A percentile compares a stretch with the other conserved stretches of the same genome.
Conservation (phyloP, 192 early-diverging fungal genomes). For the Helicostylum pulchrum region DNA sequence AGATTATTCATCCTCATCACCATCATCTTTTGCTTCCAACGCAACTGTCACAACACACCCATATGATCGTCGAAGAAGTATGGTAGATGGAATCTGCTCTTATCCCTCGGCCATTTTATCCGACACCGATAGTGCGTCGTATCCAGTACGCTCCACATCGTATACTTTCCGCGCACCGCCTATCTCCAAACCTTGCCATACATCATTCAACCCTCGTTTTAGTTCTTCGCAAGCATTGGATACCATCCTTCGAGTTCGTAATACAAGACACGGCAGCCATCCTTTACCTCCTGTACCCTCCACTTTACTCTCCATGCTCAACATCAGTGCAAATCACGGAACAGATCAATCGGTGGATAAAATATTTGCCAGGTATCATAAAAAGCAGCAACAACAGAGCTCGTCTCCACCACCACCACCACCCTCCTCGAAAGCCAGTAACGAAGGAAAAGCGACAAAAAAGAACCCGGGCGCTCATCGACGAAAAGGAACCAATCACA, state of each 20-base stretch:
- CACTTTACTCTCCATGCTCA: background rate
- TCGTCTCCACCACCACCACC: too few relatives aligned
- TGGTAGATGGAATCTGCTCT: conserved; percentile 10
- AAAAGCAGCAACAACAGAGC: background rate
- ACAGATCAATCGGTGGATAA: conserved; percentile 1
- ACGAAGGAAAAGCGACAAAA: background rate
- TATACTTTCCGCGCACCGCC: background rate
- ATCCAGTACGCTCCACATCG: background rate
- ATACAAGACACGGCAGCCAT: conserved; percentile 15
- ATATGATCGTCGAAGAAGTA: conserved; percentile 19
- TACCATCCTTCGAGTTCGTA: conserved; percentile 2
- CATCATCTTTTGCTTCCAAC: too few relatives aligned
- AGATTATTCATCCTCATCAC: background rate
- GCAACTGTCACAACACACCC: background rate
- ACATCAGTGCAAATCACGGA: background rate
- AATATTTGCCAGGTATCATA: background rate
- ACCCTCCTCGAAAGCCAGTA: background rate
- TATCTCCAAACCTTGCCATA: background rate
- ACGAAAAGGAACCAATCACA: background rate
- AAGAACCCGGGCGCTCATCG: background rate
- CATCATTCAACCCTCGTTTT: conserved; percentile 7
- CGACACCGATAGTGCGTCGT: background rate
- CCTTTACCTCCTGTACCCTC: conserved; percentile 7
- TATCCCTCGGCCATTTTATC: background rate
- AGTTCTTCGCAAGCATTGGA: conserved; percentile 11